Evolutionary conservation across 129 eudicot species (phyloP).

Genomic region (Pittosporum tobira): DNA sequence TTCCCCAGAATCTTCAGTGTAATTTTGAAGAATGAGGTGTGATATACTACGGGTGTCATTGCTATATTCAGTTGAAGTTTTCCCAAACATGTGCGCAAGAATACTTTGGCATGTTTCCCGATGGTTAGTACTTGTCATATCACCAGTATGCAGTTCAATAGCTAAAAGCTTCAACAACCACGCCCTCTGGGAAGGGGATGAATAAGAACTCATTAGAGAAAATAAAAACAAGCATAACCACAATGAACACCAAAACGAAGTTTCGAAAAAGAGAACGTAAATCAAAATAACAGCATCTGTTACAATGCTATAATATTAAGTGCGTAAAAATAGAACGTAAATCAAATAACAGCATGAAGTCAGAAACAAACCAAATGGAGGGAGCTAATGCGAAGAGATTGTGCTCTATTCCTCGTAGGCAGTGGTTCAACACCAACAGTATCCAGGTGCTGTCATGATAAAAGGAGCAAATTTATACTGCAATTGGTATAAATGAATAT

Average conservation of each 20-base stretch:
- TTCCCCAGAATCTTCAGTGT: conserved; percentile 35
- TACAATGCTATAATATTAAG: not conserved
- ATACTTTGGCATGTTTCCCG: conserved; percentile 68
- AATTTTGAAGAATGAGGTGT: conserved; percentile 21
- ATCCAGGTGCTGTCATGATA: conserved; percentile 65
- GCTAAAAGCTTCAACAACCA: conserved; percentile 96
- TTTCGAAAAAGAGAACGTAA: not conserved
- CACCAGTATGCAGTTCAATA: conserved; percentile 70
- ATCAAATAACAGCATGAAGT: not conserved
- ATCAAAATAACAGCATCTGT: not conserved
- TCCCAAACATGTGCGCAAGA: conserved; percentile 56
- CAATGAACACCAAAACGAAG: not conserved
- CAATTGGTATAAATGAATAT: not conserved
- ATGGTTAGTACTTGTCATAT: conserved; percentile 50
- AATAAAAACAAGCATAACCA: too few relatives aligned
- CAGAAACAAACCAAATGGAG: conserved; percentile 69
- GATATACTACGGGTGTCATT: conserved; percentile 31
- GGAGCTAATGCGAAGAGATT: conserved; percentile 93
- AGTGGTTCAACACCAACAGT: conserved; percentile 74
- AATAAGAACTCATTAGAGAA: not conserved
- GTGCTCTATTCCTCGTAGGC: conserved; percentile 70
- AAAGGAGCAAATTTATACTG: conserved; percentile 3
- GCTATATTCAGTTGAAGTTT: conserved; percentile 22
- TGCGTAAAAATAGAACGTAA: too few relatives aligned
- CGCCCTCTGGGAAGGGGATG: conserved; percentile 55